Percentiles rank a stretch among this genome's conserved stretches.
Evolutionary conservation across 2,329 filamentous ascomycete genomes (phyloP).

Genomic region (Rutstroemia sp.): DNA sequence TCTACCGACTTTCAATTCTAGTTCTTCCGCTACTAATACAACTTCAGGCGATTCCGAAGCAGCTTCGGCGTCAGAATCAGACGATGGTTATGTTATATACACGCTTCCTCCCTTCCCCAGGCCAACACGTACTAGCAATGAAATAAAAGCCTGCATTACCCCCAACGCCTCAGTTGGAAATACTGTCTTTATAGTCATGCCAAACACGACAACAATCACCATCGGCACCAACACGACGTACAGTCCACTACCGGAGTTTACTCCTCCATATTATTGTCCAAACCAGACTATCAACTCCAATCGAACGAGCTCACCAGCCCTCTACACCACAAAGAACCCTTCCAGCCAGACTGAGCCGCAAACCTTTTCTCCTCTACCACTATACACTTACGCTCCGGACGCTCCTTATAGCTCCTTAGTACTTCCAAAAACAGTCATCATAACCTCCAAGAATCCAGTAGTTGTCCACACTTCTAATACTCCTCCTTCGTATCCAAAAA

Average conservation of each 20-base stretch:
- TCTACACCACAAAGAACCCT: neutral
- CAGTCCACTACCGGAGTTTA: slow-evolving; percentile 19
- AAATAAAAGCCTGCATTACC: neutral
- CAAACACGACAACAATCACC: slow-evolving; percentile 23
- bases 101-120: neutral
- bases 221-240: slow-evolving; percentile 13
- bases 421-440: neutral
- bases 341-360: no score
- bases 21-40: neutral
- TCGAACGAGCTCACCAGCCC: neutral
- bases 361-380: neutral
- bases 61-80: neutral
- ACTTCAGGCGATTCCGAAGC: neutral
- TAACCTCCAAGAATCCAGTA: slow-evolving; percentile 4
- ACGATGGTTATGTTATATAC: neutral
- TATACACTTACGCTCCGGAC: neutral
- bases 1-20: neutral
- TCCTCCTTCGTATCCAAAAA: neutral
- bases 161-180: neutral
- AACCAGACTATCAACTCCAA: neutral
- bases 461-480: neutral
- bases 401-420: no score
- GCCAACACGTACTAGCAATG: neutral
- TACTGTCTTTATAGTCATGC: slow-evolving; percentile 19
- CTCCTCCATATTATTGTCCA: slow-evolving; percentile 19